Evolutionary conservation across 75 land plant species (phyloP).

Genomic region (Selaginella tamariscina): DNA sequence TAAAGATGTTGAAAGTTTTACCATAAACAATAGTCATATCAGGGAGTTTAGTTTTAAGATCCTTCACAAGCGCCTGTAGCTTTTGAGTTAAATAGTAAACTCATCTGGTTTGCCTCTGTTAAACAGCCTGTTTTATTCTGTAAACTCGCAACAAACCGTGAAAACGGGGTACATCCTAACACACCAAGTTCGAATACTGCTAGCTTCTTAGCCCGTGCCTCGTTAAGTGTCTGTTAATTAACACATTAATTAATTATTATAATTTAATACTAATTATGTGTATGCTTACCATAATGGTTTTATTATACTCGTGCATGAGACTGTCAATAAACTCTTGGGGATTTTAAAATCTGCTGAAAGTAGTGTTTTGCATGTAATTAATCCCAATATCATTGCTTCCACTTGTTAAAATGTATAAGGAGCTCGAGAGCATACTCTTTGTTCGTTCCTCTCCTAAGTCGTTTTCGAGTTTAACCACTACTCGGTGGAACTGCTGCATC

Average conservation of each 20-base stretch:
- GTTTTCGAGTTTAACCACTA: background rate
- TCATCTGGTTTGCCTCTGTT: background rate
- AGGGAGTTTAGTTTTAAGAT: background rate
- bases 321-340: background rate
- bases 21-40: background rate
- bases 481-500: background rate
- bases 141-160: background rate
- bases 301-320: background rate
- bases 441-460: background rate
- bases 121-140: slow-evolving; percentile 1
- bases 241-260: background rate
- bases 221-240: background rate
- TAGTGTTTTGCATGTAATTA: slow-evolving; percentile 1
- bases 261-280: background rate
- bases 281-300: slow-evolving; percentile 1
- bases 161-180: background rate
- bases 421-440: background rate
- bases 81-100: background rate
- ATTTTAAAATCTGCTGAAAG: background rate
- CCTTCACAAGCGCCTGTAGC: background rate
- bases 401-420: background rate
- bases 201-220: background rate
- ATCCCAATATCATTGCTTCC: slow-evolving; percentile 9
- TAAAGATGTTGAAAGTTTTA: background rate
- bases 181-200: background rate